Evolutionary conservation across 2,329 filamentous ascomycete genomes (phyloP).

Genomic region (Arthroderma sp.): DNA sequence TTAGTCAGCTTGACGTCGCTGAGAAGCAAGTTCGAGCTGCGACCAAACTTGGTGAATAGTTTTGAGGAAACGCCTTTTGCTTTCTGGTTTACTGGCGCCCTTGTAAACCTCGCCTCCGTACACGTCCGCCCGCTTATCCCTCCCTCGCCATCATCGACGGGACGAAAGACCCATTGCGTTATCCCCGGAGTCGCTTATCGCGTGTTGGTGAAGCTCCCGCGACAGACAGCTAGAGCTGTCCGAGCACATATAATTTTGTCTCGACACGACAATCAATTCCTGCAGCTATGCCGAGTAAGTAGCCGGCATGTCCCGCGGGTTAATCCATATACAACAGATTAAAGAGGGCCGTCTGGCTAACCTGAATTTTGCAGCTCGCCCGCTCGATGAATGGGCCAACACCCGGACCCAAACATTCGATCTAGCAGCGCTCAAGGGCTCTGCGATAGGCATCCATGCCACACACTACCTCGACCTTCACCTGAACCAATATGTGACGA

Average conservation of each 20-base stretch:
- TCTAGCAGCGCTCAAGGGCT: slow-evolving; percentile 59
- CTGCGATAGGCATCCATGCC: slow-evolving; percentile 74
- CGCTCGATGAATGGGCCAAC: slow-evolving; percentile 47
- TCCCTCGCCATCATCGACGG: background rate
- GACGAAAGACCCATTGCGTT: background rate
- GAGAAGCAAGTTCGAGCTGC: background rate
- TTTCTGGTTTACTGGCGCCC: background rate
- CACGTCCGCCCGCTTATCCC: background rate
- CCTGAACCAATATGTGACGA: slow-evolving; percentile 55
- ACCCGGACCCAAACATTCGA: slow-evolving; percentile 46
- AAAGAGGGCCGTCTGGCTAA: background rate
- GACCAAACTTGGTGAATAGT: background rate
- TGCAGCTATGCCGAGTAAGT: slow-evolving; percentile 3
- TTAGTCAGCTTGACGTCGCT: slow-evolving; percentile 1
- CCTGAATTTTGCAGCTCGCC: slow-evolving; percentile 29
- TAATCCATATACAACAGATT: background rate
- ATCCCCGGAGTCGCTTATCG: background rate
- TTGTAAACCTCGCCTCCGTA: background rate
- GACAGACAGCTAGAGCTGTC: slow-evolving; percentile 1
- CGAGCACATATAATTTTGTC: background rate
- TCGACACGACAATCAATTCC: background rate
- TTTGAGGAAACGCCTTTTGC: background rate
- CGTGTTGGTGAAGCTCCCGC: background rate
- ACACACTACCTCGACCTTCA: slow-evolving; percentile 75
- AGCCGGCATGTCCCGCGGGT: no score